phyloP scores from a whole-genome alignment of 805 yeast species.

The Kodamaea nitidulidarum region DNA sequence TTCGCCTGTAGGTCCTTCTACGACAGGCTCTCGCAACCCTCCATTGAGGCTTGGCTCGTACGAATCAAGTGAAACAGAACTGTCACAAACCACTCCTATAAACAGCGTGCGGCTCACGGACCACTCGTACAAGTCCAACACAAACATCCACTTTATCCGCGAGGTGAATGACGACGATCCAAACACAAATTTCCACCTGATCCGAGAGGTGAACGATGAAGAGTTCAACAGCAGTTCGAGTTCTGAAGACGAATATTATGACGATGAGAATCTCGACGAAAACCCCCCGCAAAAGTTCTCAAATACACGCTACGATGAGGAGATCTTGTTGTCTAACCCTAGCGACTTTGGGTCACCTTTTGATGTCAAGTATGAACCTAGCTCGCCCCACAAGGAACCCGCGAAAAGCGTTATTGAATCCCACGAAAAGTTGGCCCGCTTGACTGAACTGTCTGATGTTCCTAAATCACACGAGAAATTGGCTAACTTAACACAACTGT shows the following conservation, averaged over 20 bases:
- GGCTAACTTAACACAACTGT: neutral
- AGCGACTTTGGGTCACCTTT: slow-evolving; percentile 34
- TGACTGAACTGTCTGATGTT: too few relatives aligned
- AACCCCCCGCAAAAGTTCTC: slow-evolving; percentile 24
- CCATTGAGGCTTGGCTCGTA: too few relatives aligned
- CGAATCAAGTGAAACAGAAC: too few relatives aligned
- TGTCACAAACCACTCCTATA: neutral
- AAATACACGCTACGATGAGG: slow-evolving; percentile 23
- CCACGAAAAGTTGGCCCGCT: neutral
- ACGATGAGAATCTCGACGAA: slow-evolving; percentile 18
- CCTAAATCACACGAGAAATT: neutral
- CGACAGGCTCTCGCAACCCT: too few relatives aligned
- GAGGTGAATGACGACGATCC: slow-evolving; percentile 25
- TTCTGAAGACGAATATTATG: slow-evolving; percentile 12
- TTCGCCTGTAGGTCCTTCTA: neutral
- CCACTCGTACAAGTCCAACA: slow-evolving; percentile 14
- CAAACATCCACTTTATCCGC: slow-evolving; percentile 23
- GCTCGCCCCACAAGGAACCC: neutral
- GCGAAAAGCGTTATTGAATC: neutral
- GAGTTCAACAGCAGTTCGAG: slow-evolving; percentile 9
- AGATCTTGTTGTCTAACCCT: slow-evolving; percentile 24
- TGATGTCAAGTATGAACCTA: slow-evolving; percentile 16
- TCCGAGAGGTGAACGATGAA: slow-evolving; percentile 27
- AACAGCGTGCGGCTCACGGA: slow-evolving; percentile 4
- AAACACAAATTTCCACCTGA: slow-evolving; percentile 7